Evolutionary conservation across 768 basidiomycete genomes (phyloP).

Genomic region (Xerocomellus intermedius): DNA sequence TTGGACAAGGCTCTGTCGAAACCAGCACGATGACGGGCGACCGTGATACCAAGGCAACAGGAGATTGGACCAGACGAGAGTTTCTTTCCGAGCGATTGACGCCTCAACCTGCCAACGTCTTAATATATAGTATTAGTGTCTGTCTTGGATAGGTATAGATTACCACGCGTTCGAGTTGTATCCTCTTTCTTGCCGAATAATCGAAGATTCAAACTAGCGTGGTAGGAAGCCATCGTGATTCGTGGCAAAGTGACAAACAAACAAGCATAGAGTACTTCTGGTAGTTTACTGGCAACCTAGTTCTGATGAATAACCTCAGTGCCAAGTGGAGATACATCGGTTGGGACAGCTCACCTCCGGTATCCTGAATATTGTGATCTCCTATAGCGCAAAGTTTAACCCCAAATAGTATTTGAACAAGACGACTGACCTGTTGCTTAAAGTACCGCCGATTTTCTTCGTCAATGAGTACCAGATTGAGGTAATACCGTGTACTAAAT

Average conservation of each 20-base stretch:
- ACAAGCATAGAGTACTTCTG: not conserved
- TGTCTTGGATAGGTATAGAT: constrained; percentile 3
- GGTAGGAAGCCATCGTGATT: not conserved
- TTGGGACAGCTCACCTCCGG: constrained; percentile 58
- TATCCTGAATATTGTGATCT: constrained; percentile 90
- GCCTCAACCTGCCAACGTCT: not conserved
- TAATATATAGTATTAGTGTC: constrained; percentile 15
- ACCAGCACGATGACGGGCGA: not conserved
- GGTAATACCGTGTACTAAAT: constrained; percentile 95
- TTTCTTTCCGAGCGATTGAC: not conserved
- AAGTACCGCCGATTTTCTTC: constrained; percentile 98
- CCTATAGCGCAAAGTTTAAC: constrained; percentile 37
- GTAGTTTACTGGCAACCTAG: constrained; percentile 21
- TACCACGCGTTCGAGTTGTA: not conserved
- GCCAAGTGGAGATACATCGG: not conserved
- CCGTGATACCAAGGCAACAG: constrained; percentile 20
- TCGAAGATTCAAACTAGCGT: constrained; percentile 4
- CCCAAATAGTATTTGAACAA: not conserved
- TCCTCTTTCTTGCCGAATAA: not conserved
- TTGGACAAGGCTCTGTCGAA: constrained; percentile 21
- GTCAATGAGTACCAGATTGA: constrained; percentile 95
- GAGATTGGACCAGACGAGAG: not conserved
- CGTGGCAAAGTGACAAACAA: constrained; percentile 2
- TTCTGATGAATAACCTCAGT: constrained; percentile 31
- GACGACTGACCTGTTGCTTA: constrained; percentile 77